phyloP scores from a whole-genome alignment of 176 grass and related monocot genomes.

The Phoenix roebelenii region DNA sequence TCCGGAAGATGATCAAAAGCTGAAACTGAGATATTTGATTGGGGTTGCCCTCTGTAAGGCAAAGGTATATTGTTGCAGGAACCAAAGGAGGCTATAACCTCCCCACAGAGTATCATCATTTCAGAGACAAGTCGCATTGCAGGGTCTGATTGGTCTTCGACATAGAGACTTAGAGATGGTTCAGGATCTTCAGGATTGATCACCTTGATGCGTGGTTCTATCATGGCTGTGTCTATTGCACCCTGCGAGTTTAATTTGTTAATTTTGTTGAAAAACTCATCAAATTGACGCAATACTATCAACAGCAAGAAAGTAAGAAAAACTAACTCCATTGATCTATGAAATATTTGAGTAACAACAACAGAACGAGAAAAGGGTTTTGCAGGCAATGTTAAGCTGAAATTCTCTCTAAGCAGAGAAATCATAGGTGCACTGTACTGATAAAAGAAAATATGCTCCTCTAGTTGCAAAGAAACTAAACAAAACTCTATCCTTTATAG shows the following conservation, averaged over 20 bases:
- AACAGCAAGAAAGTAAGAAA: no score
- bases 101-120: constrained; percentile 97
- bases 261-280: no score
- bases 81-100: constrained; percentile 72
- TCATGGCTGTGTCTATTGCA: constrained; percentile 78
- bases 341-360: no score
- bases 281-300: no score
- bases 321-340: no score
- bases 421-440: no score
- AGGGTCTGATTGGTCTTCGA: constrained; percentile 59
- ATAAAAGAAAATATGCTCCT: no score
- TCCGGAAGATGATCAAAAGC: constrained; percentile 68
- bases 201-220: constrained; percentile 88
- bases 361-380: no score
- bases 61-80: constrained; percentile 62
- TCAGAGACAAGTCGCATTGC: constrained; percentile 81
- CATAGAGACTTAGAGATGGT: constrained; percentile 71
- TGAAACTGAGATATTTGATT: constrained; percentile 60
- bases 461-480: no score
- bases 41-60: constrained; percentile 84
- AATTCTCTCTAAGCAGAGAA: no score
- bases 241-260: constrained; percentile 39
- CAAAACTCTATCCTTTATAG: no score
- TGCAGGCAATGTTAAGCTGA: no score
- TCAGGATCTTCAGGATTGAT: constrained; percentile 62